Conservation (phyloP, 2,329 filamentous ascomycete genomes). For the Aspergillus hiratsukae region DNA sequence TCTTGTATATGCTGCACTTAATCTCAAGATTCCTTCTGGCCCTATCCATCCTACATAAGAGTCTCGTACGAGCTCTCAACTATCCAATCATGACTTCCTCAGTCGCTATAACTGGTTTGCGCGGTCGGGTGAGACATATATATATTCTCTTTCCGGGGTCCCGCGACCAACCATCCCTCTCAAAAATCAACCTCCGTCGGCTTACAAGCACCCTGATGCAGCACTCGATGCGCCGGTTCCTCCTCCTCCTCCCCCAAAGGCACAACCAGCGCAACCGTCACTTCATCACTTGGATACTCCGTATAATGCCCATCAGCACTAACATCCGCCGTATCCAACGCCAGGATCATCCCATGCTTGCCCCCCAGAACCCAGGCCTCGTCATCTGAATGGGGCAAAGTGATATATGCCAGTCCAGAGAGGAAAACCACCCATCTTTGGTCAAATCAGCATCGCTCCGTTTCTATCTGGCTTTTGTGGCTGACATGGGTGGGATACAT, state of each 20-base stretch:
- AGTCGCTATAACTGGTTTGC: not conserved
- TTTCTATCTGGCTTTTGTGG: not conserved
- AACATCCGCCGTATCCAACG: slow-evolving; percentile 40
- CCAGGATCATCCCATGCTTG: slow-evolving; percentile 40
- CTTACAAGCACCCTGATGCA: slow-evolving; percentile 40
- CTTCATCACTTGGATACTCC: slow-evolving; percentile 35
- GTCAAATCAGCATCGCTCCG: not conserved
- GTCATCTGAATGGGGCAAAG: slow-evolving; percentile 35
- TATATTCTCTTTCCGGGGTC: not conserved
- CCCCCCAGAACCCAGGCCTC: slow-evolving; percentile 39
- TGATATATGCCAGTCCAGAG: slow-evolving; percentile 41
- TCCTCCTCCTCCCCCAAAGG: slow-evolving; percentile 29
- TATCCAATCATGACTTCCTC: not conserved
- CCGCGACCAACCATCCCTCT: not conserved
- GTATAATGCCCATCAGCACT: slow-evolving; percentile 41
- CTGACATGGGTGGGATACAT: slow-evolving; percentile 11
- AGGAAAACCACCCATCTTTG: slow-evolving; percentile 35
- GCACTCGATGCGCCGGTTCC: slow-evolving; percentile 37
- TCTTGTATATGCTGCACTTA: not conserved
- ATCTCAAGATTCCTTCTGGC: not conserved
- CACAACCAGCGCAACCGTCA: slow-evolving; percentile 36
- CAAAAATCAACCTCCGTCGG: slow-evolving; percentile 11
- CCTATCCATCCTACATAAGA: not conserved
- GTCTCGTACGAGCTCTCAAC: not conserved
- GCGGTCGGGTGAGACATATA: not conserved